Evolutionary conservation across 129 eudicot species (phyloP).

Genomic region (Flaveria sonorensis): DNA sequence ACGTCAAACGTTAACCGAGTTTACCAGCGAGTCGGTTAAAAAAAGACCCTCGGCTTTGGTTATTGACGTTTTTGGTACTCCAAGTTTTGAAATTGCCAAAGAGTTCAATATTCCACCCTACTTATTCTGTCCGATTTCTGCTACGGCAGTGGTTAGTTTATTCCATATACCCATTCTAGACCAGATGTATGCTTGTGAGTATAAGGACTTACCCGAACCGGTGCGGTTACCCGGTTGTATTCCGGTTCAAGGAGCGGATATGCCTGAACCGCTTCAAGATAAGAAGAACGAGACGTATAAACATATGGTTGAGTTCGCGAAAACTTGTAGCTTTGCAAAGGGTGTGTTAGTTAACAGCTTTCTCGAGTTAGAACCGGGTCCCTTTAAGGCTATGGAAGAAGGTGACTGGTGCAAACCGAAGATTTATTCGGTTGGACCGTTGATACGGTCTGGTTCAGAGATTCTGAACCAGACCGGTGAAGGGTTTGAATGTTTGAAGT

Average conservation of each 20-base stretch:
- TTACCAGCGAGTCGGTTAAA: slow-evolving; percentile 2
- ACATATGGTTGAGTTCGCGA: slow-evolving; percentile 5
- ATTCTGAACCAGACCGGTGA: neutral
- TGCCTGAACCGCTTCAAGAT: slow-evolving; percentile 45
- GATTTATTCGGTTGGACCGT: slow-evolving; percentile 51
- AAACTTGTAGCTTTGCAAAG: slow-evolving; percentile 31
- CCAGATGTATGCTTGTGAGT: slow-evolving; percentile 37
- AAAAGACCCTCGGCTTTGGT: slow-evolving; percentile 29
- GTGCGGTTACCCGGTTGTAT: slow-evolving; percentile 44
- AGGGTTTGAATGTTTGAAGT: slow-evolving; percentile 39
- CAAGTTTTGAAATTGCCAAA: slow-evolving; percentile 37
- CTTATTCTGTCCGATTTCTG: slow-evolving; percentile 39
- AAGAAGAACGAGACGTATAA: slow-evolving; percentile 34
- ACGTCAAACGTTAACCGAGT: slow-evolving; percentile 27
- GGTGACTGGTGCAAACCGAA: slow-evolving; percentile 41
- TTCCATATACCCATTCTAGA: slow-evolving; percentile 35
- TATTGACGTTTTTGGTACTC: slow-evolving; percentile 46
- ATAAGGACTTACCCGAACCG: slow-evolving; percentile 42
- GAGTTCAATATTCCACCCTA: slow-evolving; percentile 36
- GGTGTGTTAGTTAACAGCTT: slow-evolving; percentile 51
- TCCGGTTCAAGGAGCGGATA: slow-evolving; percentile 45
- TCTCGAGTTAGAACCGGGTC: slow-evolving; percentile 44
- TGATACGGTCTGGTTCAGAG: slow-evolving; percentile 29
- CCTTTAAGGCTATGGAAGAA: slow-evolving; percentile 37
- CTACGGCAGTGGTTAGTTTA: slow-evolving; percentile 31